Percentiles rank a stretch among this genome's conserved stretches.
Conservation (phyloP, 169 alveolate genomes). For the Cryptosporidium sp. region DNA sequence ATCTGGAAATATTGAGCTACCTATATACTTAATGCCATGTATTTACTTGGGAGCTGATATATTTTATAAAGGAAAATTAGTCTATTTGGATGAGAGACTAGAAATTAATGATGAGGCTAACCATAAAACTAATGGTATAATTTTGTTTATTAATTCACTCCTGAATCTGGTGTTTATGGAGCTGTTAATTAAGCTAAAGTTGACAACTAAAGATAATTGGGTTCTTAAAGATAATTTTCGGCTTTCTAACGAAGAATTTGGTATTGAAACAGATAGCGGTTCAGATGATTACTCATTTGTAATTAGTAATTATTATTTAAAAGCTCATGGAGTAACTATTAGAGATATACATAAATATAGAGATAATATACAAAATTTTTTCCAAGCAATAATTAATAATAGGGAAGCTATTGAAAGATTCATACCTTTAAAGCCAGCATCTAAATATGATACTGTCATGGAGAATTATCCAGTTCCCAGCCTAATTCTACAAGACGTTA, state of each 20-base stretch:
- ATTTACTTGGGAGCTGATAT: constrained; percentile 43
- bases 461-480: constrained; percentile 19
- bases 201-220: constrained; percentile 23
- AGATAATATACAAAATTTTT: constrained; percentile 33
- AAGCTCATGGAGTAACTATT: constrained; percentile 32
- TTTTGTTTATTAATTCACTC: neutral
- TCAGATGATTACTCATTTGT: neutral
- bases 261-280: neutral
- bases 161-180: constrained; percentile 33
- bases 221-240: neutral
- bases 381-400: neutral
- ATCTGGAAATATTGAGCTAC: neutral
- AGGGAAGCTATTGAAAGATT: neutral
- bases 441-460: neutral
- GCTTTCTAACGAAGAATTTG: neutral
- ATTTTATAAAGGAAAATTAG: neutral
- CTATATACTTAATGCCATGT: constrained; percentile 53
- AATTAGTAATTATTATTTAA: neutral
- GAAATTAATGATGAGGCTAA: neutral
- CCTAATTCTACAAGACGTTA: neutral
- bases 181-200: neutral
- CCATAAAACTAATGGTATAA: neutral
- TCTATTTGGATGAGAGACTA: neutral
- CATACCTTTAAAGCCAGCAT: neutral
- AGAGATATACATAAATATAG: constrained; percentile 43